Evolutionary conservation across 441 rosid genomes (phyloP).

Genomic region (Bocquillonia castaneifolia): DNA sequence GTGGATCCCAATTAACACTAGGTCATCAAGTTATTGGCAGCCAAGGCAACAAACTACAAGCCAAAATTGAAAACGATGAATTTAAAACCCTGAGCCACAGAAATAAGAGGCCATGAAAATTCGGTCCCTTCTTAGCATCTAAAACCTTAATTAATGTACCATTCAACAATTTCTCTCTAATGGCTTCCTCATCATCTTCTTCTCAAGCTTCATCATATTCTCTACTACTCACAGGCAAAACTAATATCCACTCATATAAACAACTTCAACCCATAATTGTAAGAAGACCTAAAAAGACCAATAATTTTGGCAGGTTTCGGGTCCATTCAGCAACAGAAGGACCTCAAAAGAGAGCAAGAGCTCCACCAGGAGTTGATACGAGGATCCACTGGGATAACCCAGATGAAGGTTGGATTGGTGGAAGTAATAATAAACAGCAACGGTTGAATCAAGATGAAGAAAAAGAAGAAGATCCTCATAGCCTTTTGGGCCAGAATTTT

Average conservation of each 20-base stretch:
- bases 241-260: neutral
- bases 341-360: conserved; percentile 23
- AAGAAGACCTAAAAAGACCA: too few species aligned
- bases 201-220: neutral
- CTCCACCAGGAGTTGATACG: conserved; percentile 75
- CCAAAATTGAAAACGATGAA: neutral
- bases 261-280: neutral
- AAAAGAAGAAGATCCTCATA: conserved; percentile 36
- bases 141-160: neutral
- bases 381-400: conserved; percentile 84
- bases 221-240: neutral
- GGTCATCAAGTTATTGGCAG: too few species aligned
- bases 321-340: conserved; percentile 36
- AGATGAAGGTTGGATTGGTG: conserved; percentile 92
- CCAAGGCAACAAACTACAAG: neutral
- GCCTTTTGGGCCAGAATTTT: conserved; percentile 47
- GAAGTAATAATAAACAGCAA: conserved; percentile 12
- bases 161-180: neutral
- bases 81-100: neutral
- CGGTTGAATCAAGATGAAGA: conserved; percentile 11
- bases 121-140: neutral
- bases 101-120: conserved; percentile 6
- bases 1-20: too few species aligned
- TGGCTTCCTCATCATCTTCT: conserved; percentile 1
- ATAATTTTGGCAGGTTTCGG: neutral